Base-by-base conservation (phyloP, 192 early-diverging fungal genomes). In the Gamsiella multidivaricata region DNA sequence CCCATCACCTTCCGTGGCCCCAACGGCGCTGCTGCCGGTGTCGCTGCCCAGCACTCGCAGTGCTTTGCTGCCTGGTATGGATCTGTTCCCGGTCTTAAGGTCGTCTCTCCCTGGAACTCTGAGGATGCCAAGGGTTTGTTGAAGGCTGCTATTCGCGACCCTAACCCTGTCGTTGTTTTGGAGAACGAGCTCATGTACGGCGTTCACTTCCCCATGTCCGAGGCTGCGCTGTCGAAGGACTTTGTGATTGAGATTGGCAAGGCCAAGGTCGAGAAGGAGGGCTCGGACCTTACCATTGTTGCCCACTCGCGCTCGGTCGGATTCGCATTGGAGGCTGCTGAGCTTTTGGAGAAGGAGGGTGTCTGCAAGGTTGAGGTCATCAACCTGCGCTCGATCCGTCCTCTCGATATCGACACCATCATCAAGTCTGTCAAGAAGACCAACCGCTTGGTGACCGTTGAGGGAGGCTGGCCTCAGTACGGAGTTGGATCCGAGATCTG, bases 101-200 rank as follows among this genome's bases (percentile, higher is more conserved):
- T 99, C 10, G 94, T 97, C 42, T 93, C 92, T 50, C 95, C 96
- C 46, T 99, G 94, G 90, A 93, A 91, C 81, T 92, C 95, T 47
- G 96, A 97, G 86, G 97, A 99, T 81, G 93, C 94, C 66, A 97
- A 96, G 88, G 96, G 96, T 70, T 86, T 99, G 75, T 82, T 98
- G 84, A 99, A 99, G 94, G 95, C 96, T 29, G 94, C 97, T 20
- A 98, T 99, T 65, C 91, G 96, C 61, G 97, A 99, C 72, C 95
- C 96, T 42, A 97, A 99, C 87, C 97, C 97, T 31, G 97, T 99
- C 67, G 91, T 95, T 55, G 89, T 97, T 29, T 84, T 99, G 50
- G 96, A 98, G 80, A 98, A 97, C 88, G 97, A 99, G 89, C 86
- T 99, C 58, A 94, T 97, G 93, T 99, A 99, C 83, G 97, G 97